Percentiles rank a stretch among this genome's conserved stretches.
phyloP scores from a whole-genome alignment of 345 rosid species.

The Raphanus raphanistrum region DNA sequence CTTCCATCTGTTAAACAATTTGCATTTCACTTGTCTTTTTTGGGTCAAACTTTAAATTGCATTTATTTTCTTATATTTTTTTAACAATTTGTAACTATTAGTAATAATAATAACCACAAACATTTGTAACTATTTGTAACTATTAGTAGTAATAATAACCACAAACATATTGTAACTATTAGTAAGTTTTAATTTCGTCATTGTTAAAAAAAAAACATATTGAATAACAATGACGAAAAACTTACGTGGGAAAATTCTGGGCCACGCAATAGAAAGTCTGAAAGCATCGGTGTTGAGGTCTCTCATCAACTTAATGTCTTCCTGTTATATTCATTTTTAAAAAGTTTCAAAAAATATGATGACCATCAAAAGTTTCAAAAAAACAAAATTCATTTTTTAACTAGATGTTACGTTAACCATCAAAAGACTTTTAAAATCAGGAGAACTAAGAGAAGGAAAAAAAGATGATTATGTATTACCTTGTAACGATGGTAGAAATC shows the following conservation, averaged over 20 bases:
- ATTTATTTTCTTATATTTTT: not conserved
- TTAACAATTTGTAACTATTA: not conserved
- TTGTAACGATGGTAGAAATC: constrained; percentile 52
- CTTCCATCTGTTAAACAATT: constrained; percentile 33
- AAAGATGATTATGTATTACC: constrained; percentile 17
- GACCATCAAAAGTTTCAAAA: too few species aligned
- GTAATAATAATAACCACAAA: not conserved
- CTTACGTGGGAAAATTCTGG: constrained; percentile 49
- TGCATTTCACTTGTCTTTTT: not conserved
- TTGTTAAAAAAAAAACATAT: not conserved
- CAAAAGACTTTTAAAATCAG: not conserved
- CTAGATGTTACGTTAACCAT: not conserved
- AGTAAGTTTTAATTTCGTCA: too few species aligned
- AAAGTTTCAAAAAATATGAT: too few species aligned
- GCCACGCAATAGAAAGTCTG: constrained; percentile 50
- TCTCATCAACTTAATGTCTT: constrained; percentile 44
- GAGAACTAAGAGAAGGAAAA: not conserved
- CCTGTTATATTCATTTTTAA: constrained; percentile 36
- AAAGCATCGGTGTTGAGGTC: constrained; percentile 41
- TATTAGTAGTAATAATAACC: not conserved
- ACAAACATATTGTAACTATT: not conserved
- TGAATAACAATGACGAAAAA: not conserved
- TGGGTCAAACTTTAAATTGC: too few species aligned
- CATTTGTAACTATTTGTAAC: not conserved
- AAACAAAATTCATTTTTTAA: too few species aligned